These are phyloP conservation scores for Raphanus sativus DNA, from an alignment of 345 rosid species.

Conservation along the genomic window DNA sequence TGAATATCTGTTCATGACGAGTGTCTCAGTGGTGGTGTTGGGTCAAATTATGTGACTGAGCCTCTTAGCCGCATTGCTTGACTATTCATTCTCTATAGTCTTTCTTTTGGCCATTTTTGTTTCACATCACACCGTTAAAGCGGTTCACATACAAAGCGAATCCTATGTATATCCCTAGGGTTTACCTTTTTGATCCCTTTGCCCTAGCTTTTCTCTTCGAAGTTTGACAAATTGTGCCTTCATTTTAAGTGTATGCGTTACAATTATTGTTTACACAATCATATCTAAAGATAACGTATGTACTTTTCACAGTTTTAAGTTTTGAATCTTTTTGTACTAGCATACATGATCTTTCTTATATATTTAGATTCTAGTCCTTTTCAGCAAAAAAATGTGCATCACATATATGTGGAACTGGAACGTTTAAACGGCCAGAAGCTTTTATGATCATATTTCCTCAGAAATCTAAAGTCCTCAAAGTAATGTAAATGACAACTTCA, in stretches of 20 bases:
- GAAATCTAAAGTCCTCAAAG: neutral
- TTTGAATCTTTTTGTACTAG: neutral
- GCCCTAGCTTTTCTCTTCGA: constrained; percentile 18
- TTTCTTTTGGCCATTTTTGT: neutral
- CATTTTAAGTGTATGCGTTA: neutral
- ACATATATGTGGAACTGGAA: neutral
- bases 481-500: neutral
- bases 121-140: constrained; percentile 12
- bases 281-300: neutral
- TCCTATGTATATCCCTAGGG: constrained; percentile 23
- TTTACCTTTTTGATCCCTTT: constrained; percentile 26
- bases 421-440: neutral
- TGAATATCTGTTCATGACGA: constrained; percentile 29
- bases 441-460: neutral
- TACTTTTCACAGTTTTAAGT: neutral
- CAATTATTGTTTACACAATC: neutral
- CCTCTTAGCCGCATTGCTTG: constrained; percentile 40
- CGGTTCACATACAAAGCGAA: constrained; percentile 19
- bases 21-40: constrained; percentile 26
- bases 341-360: neutral
- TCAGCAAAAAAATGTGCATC: neutral
- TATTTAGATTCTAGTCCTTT: neutral
- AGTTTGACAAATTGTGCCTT: constrained; percentile 33
- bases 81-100: constrained; percentile 35
- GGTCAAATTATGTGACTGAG: constrained; percentile 32